Base-by-base conservation (phyloP, 441 rosid species). In the Capsella rubella region DNA sequence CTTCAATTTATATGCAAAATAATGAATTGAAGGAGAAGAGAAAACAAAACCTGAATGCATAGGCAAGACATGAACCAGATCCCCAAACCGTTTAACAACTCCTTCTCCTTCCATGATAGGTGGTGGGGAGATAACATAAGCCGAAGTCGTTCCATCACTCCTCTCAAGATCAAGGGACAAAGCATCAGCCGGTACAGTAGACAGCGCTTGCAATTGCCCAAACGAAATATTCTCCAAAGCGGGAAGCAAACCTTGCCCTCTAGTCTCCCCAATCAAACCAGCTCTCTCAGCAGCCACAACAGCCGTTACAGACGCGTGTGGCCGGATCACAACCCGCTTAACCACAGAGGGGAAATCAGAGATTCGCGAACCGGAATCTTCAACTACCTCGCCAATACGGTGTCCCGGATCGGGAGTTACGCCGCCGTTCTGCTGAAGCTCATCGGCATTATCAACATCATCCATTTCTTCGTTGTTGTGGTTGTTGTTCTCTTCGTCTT, bases 171-270 rank as follows among this genome's bases (percentile, higher is more conserved):
- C 91, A 79, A 82, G 28, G 15, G 69, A 68, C 3, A 81, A 52
- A 56, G 85, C 60, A 77, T 87, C 97, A n/a, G 87, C 82, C 1
- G 90, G 89, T 64, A 91, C 89, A 31, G 84, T 81, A 12, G 97
- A 94, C 45, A 90, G 76, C 1, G 91, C 96, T 82, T 90, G 96
- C 49, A 89, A 80, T 79, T 94, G 98, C 58, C 98, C 97, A 66
- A 76, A 82, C 6, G 97, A 89, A 55, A 91, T 84, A 76, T 94
- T 91, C 86, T 94, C 98, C 84, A 90, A 67, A 75, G 78, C 83
- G 1, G 75, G 75, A 70, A 82, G 72, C 64, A 66, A 76, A 14
- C 73, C 65, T 71, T 80, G 76, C 45, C 80, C 72, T 83, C 62
- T 70, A 57, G 21, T 72, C 65, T 82, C 96, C 67, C 94, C 96